phyloP scores from a whole-genome alignment of 169 alveolate genomes.

The Plasmodium vivax region DNA sequence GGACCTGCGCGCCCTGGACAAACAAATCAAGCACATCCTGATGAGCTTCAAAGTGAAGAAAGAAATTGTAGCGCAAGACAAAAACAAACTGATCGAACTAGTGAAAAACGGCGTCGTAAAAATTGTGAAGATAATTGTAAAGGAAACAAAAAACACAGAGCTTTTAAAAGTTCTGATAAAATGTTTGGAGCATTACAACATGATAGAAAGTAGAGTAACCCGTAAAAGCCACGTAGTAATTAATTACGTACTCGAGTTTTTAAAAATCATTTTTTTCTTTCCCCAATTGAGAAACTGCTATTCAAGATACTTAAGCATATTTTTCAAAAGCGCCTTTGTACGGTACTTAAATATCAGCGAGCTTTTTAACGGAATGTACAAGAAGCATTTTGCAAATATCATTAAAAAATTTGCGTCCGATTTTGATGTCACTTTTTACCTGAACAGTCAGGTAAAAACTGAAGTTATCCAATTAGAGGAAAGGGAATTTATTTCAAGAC shows the following conservation, averaged over 20 bases:
- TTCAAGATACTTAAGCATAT: conserved; percentile 22
- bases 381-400: neutral
- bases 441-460: conserved; percentile 16
- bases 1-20: conserved; percentile 18
- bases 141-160: conserved; percentile 37
- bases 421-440: conserved; percentile 16
- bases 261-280: conserved; percentile 11
- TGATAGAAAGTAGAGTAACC: conserved; percentile 12
- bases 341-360: conserved; percentile 21
- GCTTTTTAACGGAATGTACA: conserved; percentile 1
- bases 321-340: conserved; percentile 57
- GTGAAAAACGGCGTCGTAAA: conserved; percentile 5
- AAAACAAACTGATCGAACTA: neutral
- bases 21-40: neutral
- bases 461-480: neutral
- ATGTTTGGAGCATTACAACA: conserved; percentile 60
- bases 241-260: conserved; percentile 37
- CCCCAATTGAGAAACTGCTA: conserved; percentile 3
- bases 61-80: neutral
- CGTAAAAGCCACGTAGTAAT: conserved; percentile 10
- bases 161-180: conserved; percentile 1
- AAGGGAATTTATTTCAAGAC: neutral
- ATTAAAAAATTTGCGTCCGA: conserved; percentile 4
- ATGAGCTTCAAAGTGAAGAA: neutral
- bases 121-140: conserved; percentile 29